These are phyloP conservation scores for Ulota crispa DNA, from an alignment of 225 moss, liverwort and hornwort genomes.

Conservation along the genomic window DNA sequence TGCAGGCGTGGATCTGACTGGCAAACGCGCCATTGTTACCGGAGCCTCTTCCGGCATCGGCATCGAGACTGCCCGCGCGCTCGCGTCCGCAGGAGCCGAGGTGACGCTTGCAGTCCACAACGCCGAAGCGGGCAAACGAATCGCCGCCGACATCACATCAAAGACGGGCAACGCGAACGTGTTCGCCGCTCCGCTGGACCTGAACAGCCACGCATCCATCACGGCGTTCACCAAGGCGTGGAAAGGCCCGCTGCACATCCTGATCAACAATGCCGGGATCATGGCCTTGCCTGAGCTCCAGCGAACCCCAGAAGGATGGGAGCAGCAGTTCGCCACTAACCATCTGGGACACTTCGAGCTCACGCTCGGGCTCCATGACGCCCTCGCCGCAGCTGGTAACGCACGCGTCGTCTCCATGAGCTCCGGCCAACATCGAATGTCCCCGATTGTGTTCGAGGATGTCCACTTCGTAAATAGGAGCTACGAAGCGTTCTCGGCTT, in stretches of 20 bases:
- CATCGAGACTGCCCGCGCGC: not conserved
- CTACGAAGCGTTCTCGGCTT: not conserved
- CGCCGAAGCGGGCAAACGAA: too few relatives aligned
- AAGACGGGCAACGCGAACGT: not conserved
- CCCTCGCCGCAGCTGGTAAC: not conserved
- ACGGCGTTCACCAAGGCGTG: too few relatives aligned
- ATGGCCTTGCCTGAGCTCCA: too few relatives aligned
- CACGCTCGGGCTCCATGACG: too few relatives aligned
- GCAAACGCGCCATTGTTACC: not conserved
- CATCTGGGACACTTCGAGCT: too few relatives aligned
- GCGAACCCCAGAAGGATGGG: too few relatives aligned
- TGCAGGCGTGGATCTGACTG: not conserved
- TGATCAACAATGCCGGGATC: too few relatives aligned
- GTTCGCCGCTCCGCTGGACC: too few relatives aligned
- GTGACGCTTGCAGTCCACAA: too few relatives aligned
- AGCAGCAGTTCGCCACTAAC: too few relatives aligned
- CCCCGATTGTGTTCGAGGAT: not conserved
- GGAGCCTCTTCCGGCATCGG: not conserved
- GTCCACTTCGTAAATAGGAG: not conserved
- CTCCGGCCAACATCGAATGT: not conserved
- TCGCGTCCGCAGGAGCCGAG: not conserved
- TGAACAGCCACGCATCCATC: too few relatives aligned
- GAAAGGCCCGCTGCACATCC: too few relatives aligned
- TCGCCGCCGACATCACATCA: not conserved
- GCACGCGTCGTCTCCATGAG: conserved; percentile 15